Base-by-base conservation (phyloP, 805 yeast genomes). In the Limtongozyma cylindracea region DNA sequence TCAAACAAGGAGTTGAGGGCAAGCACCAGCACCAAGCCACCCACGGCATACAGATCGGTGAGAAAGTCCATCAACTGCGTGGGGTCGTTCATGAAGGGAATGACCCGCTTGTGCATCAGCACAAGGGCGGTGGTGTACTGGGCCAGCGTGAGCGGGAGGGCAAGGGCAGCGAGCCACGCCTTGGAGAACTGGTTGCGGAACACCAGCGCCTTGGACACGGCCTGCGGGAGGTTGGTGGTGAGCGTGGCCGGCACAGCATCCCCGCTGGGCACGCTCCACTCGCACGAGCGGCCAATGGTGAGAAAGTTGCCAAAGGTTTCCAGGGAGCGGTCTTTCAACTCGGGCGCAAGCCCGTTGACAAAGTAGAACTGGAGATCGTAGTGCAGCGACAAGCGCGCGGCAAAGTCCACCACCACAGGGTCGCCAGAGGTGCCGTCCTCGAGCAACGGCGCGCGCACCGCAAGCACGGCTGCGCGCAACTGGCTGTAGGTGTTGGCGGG, bases 61-160 rank as follows among this genome's bases (percentile, higher is more conserved):
- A 84, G 51, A 39, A 84, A 88, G 47, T 84, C 98, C 94, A 88
- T 82, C 20, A 88, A 47, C 28, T 61, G 55, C 19, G 76, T 72
- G 5, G 96, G 92, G 30, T 66, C 68, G 20, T 61, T 56, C 56
- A 78, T 60, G 36, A 57, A 61, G 18, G 95, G 94, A 17, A 84
- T 69, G 19, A 88, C 56, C 28, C 91, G 51, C 38, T 77, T 78
- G 42, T 88, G 95, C 32, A 88, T 39, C 2, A 80, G 56, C 4
- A 63, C 45, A 25, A 84, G 48, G 4, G 70, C 53, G 2, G 69
- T 49, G 40, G 76, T 77, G 41, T 72, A 70, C 38, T 77, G 91
- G 3, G 37, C 27, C 1, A 56, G 40, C 8, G 62, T 38, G 19
- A 50, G 42, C 3, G n/a, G n/a, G n/a, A n/a, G n/a, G n/a, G n/a